phyloP scores from a whole-genome alignment of 805 yeast genomes.

The Spathaspora boniae region DNA sequence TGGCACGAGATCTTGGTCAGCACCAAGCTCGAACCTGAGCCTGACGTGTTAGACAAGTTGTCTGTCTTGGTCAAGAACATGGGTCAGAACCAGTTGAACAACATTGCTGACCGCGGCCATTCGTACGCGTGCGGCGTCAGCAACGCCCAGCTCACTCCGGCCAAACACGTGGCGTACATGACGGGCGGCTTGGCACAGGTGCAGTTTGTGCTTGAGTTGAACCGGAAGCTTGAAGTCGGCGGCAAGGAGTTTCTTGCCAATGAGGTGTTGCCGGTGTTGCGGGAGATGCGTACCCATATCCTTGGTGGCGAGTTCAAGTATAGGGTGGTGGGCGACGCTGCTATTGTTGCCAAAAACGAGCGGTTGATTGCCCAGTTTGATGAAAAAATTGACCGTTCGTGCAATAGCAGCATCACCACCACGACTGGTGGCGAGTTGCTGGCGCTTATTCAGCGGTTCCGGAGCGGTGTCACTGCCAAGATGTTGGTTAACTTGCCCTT shows the following conservation, averaged over 20 bases:
- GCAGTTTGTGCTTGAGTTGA: constrained; percentile 60
- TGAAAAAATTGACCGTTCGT: constrained; percentile 7
- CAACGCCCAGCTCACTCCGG: constrained; percentile 56
- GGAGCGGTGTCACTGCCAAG: constrained; percentile 17
- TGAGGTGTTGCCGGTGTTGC: constrained; percentile 64
- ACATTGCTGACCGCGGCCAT: constrained; percentile 86
- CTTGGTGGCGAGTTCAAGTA: constrained; percentile 35
- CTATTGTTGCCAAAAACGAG: constrained; percentile 34
- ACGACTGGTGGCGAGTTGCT: constrained; percentile 14
- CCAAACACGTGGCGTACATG: constrained; percentile 58
- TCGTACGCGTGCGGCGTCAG: constrained; percentile 71
- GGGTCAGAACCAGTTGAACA: constrained; percentile 73
- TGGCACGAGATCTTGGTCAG: constrained; percentile 66
- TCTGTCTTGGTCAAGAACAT: constrained; percentile 67
- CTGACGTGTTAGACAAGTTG: constrained; percentile 55
- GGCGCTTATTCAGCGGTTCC: constrained; percentile 15
- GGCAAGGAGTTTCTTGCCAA: constrained; percentile 33
- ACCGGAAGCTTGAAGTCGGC: constrained; percentile 41
- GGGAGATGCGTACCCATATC: constrained; percentile 45
- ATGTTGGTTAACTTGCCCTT: constrained; percentile 71
- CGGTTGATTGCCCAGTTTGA: constrained; percentile 31
- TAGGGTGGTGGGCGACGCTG: constrained; percentile 58
- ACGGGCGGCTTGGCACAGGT: constrained; percentile 78
- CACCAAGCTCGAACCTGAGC: constrained; percentile 55
- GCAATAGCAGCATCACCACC: too few relatives aligned